Evolutionary conservation across 495 filamentous ascomycete species (phyloP), one percentile per base, ranked within the genome.

Genomic region (Daldinia childiae): DNA sequence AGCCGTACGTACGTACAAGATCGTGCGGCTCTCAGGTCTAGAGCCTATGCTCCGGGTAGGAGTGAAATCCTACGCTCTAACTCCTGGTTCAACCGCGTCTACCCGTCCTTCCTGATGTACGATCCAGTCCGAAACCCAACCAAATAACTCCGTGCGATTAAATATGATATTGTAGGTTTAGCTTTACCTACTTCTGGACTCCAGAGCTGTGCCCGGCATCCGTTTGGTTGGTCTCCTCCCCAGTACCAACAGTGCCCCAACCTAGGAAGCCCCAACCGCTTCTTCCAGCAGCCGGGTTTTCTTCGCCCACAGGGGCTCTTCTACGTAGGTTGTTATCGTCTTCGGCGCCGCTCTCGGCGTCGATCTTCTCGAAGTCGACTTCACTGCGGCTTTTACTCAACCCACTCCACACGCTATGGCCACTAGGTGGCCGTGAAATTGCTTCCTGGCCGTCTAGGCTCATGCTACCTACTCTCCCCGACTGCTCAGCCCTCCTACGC

Each of bases 301-400:
- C 45, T 12, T 68, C 74, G 15, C 64, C 71, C 7, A 32, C 43
- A 24, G 63, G 8, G 0, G 29, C 68, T 58, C 76, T 69, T 56
- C 77, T 68, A 50, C 74, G 77, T 62, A 76, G 74, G 74, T 67
- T 79, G 50, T 66, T 62, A 15, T 78, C 77, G 14, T 83, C 77
- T 50, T 82, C 85, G 43, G 86, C 86, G 36, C 85, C 84, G 71
- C 90, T 91, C 62, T 91, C 90, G n/a, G 85, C 84, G 39, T 93
- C 90, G 68, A 97, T 90, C 74, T 91, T 90, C 74, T 95, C 91
- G 76, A 97, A 97, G 66, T 94, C 93, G 38, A 84, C 86, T 70
- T 93, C 91, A 60, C 90, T 92, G 66, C 84, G 83, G 73, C 90
- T 93, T 84, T 91, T 93, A 48, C 81, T 86, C 75, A 93, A 74